These are phyloP conservation scores for Sugiyamaella floridensis DNA, from an alignment of 805 yeast genomes.

Conservation along the genomic window DNA sequence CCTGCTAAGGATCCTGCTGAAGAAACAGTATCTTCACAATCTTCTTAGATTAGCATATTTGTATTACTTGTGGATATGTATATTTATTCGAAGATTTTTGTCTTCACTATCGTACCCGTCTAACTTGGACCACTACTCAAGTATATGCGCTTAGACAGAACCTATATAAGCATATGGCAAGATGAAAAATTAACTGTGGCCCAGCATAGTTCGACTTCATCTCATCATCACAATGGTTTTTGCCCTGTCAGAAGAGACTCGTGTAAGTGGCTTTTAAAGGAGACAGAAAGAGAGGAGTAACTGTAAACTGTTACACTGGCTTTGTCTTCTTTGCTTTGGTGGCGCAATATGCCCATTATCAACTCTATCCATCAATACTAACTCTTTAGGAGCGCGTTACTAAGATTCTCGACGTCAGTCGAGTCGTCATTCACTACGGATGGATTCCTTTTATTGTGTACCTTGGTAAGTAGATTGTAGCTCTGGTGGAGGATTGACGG, in stretches of 20 bases:
- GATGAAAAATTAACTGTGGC: background rate
- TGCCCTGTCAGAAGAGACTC: slow-evolving; percentile 36
- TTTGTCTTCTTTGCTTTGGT: too few species aligned
- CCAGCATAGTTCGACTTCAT: background rate
- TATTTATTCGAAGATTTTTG: too few species aligned
- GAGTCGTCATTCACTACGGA: slow-evolving; percentile 88
- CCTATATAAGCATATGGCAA: background rate
- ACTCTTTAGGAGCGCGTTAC: slow-evolving; percentile 68
- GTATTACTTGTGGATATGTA: too few species aligned
- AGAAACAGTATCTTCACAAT: too few species aligned
- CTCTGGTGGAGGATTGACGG: background rate
- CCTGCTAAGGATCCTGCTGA: too few species aligned
- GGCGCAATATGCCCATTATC: slow-evolving; percentile 8
- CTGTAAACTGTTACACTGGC: background rate
- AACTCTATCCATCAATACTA: slow-evolving; percentile 17
- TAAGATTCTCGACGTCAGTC: slow-evolving; percentile 73
- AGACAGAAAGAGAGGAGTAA: background rate
- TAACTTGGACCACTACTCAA: too few species aligned
- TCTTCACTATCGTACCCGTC: too few species aligned
- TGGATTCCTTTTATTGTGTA: slow-evolving; percentile 94
- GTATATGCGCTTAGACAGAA: background rate
- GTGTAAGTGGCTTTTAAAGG: slow-evolving; percentile 23
- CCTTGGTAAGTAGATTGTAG: slow-evolving; percentile 40
- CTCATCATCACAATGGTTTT: slow-evolving; percentile 9
- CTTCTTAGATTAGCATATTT: too few species aligned